Percentiles rank a stretch among this genome's conserved stretches.
Conservation (phyloP, 1,139 yeast genomes). For the Wickerhamomyces sp. region DNA sequence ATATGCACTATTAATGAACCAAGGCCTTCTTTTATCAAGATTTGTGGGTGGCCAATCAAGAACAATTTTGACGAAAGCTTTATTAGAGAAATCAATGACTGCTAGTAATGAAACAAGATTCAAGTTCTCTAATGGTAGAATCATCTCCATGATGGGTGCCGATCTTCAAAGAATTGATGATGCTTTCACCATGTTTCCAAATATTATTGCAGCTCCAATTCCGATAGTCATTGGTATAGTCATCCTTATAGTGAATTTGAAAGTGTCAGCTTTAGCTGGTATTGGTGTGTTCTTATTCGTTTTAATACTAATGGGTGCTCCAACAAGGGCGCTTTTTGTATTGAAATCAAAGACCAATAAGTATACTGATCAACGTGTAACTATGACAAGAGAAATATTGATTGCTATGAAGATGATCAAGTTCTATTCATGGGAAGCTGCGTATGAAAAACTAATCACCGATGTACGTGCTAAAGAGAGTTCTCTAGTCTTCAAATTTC, state of each 20-base stretch:
- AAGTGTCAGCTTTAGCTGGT: constrained; percentile 67
- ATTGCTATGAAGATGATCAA: constrained; percentile 49
- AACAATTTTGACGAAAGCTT: constrained; percentile 57
- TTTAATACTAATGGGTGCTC: constrained; percentile 26
- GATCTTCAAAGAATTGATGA: constrained; percentile 74
- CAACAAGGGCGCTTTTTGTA: constrained; percentile 32
- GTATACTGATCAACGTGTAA: constrained; percentile 46
- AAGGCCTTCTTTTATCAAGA: constrained; percentile 53
- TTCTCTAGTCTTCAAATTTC: constrained; percentile 39
- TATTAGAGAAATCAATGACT: constrained; percentile 59
- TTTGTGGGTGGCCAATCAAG: constrained; percentile 66
- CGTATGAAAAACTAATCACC: constrained; percentile 41
- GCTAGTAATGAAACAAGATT: constrained; percentile 53
- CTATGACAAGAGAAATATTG: constrained; percentile 45
- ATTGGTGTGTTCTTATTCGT: constrained; percentile 41
- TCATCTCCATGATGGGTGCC: constrained; percentile 68
- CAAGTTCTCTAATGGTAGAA: constrained; percentile 55
- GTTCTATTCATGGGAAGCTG: constrained; percentile 52
- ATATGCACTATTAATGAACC: constrained; percentile 48
- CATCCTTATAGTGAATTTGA: constrained; percentile 59
- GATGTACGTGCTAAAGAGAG: constrained; percentile 42
- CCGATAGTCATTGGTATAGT: constrained; percentile 55
- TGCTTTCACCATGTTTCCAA: constrained; percentile 62
- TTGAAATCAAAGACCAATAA: constrained; percentile 38
- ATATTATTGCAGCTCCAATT: constrained; percentile 54